Percentiles rank a stretch among this genome's conserved stretches.
These are phyloP conservation scores for Cladosporium halotolerans DNA, from an alignment of 2,329 filamentous ascomycete species.

Conservation along the genomic window DNA sequence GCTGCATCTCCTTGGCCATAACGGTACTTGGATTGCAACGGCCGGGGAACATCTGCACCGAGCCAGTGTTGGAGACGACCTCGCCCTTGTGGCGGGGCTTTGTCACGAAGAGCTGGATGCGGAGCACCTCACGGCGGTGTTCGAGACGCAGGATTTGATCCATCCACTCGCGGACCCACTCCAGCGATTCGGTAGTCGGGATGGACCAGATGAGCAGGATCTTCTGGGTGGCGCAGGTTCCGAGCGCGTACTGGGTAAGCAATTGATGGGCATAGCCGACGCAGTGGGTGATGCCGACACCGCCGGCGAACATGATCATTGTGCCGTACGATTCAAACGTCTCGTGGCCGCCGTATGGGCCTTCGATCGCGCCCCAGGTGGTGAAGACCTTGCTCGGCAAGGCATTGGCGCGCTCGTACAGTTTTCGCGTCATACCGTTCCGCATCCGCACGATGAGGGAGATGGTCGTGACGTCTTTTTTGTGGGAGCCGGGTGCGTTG, in stretches of 20 bases:
- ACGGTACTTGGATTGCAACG: slow-evolving; percentile 51
- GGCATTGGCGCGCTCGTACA: slow-evolving; percentile 63
- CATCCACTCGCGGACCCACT: slow-evolving; percentile 61
- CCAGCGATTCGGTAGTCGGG: slow-evolving; percentile 60
- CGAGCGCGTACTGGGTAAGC: slow-evolving; percentile 60
- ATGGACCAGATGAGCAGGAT: slow-evolving; percentile 74
- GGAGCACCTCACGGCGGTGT: slow-evolving; percentile 51
- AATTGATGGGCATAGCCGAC: slow-evolving; percentile 69
- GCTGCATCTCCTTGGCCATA: slow-evolving; percentile 50
- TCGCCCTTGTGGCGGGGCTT: slow-evolving; percentile 51
- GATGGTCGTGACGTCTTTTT: slow-evolving; percentile 43
- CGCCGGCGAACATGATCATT: slow-evolving; percentile 71
- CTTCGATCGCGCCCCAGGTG: slow-evolving; percentile 64
- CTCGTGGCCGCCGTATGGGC: slow-evolving; percentile 68
- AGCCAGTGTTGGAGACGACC: slow-evolving; percentile 50
- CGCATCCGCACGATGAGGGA: slow-evolving; percentile 68
- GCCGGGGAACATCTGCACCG: slow-evolving; percentile 57
- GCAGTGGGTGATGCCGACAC: slow-evolving; percentile 75
- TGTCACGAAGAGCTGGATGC: slow-evolving; percentile 57
- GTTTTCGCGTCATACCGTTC: slow-evolving; percentile 64
- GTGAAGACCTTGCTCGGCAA: slow-evolving; percentile 55
- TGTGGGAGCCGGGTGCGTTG: slow-evolving; percentile 21
- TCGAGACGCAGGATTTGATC: slow-evolving; percentile 57
- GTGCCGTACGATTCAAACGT: slow-evolving; percentile 69
- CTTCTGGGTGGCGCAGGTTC: slow-evolving; percentile 64